Evolutionary conservation across 129 eudicot species (phyloP).

Genomic region (Logfia minima): DNA sequence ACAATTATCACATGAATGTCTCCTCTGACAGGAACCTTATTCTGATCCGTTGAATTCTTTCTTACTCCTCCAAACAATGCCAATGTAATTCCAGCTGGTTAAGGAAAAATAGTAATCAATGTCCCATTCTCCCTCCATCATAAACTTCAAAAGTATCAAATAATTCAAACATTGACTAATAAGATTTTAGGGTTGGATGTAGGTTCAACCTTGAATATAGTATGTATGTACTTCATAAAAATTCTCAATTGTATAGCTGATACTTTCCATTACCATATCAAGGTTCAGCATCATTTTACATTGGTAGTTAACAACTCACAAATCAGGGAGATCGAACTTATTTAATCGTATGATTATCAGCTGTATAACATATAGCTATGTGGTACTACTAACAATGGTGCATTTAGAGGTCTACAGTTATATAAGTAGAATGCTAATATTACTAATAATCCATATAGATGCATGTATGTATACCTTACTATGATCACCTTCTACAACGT

Average conservation of each 20-base stretch:
- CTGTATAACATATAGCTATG: no score
- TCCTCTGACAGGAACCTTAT: constrained; percentile 97
- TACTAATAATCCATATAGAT: neutral
- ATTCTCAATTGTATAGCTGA: neutral
- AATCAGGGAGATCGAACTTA: no score
- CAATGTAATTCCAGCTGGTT: constrained; percentile 73
- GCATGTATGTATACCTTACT: neutral
- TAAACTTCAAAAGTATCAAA: neutral
- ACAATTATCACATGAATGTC: constrained; percentile 92
- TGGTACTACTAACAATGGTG: no score
- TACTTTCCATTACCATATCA: no score
- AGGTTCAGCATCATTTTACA: no score
- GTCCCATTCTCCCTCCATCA: neutral
- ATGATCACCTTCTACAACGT: constrained; percentile 1
- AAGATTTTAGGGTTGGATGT: no score
- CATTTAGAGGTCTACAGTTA: no score
- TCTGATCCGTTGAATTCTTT: constrained; percentile 91
- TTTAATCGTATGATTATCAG: no score
- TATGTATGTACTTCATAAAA: neutral
- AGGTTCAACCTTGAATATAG: neutral
- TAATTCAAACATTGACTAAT: neutral
- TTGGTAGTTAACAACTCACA: no score
- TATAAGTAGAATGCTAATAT: no score
- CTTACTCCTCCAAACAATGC: constrained; percentile 92
- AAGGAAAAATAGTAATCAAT: constrained; percentile 5